Evolutionary conservation across 2,329 filamentous ascomycete genomes (phyloP), one percentile per base, ranked within the genome.

Genomic region (Penicillium sp.): DNA sequence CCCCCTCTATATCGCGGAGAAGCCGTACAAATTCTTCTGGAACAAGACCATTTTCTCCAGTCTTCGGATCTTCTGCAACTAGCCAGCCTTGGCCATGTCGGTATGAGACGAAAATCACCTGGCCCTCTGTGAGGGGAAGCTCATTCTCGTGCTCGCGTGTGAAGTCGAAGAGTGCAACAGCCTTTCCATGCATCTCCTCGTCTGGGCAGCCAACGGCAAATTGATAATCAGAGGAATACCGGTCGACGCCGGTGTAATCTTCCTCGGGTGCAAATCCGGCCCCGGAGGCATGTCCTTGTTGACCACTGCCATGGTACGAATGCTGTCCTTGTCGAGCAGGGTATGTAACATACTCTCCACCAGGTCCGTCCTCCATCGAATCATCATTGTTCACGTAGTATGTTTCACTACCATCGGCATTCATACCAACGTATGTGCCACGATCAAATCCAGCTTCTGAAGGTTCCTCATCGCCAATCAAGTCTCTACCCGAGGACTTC

Each of bases 121-220:
- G 94, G 5, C 94, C 94, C 74, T 99, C 94, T 0, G 90, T 86
- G 40, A 99, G 78, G 3, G 91, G 91, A 51, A 99, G 78, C 72
- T 99, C 94, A 68, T 97, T 99, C 70, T 97, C 91, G 69, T 97
- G 97, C 72, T 97, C 93, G 26, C 92, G 84, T 62, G 87, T 87
- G 74, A 99, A 99, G 69, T 97, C 92, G 69, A 96, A 99, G 18
- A 99, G 79, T 6, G 94, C 94, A 23, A 99, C 90, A 9, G 91
- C 92, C 69, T 96, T 96, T 42, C 94, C 94, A 67, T 97, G 92
- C 84, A 97, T 97, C 71, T 97, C 91, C 74, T 97, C 93, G 70
- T 97, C 94, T 4, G 92, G 91, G 12, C 90, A 95, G 13, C 90
- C 93, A 62, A 96, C 96, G 15, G 91, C 95, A 70, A 97, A 96